A percentile compares a stretch with the other conserved stretches of the same genome.
phyloP scores from a whole-genome alignment of 257 asterid species.

The Nemophila menziesii region DNA sequence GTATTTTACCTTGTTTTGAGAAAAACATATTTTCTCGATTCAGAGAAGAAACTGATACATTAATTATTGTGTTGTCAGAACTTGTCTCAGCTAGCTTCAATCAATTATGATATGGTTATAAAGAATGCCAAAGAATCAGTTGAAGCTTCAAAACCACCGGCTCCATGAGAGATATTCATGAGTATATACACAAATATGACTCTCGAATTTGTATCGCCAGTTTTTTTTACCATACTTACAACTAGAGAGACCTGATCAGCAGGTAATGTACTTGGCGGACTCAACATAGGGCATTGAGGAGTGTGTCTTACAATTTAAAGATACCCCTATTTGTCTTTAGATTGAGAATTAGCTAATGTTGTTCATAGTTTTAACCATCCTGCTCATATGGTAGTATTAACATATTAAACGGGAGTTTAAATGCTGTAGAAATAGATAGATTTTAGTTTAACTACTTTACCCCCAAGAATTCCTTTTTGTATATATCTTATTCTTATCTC shows the following conservation, averaged over 20 bases:
- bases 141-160: constrained; percentile 23
- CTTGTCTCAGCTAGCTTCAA: constrained; percentile 77
- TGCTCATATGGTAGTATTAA: background rate
- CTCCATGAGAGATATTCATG: constrained; percentile 10
- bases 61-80: constrained; percentile 33
- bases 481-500: background rate
- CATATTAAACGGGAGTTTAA: background rate
- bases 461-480: background rate
- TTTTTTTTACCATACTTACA: background rate
- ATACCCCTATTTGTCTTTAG: background rate
- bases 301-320: background rate
- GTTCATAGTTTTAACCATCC: background rate
- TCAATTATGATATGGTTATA: constrained; percentile 64
- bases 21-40: background rate
- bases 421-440: background rate
- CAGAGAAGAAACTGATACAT: background rate
- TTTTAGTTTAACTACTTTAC: background rate
- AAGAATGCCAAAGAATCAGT: constrained; percentile 47
- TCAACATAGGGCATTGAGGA: background rate
- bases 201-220: constrained; percentile 3
- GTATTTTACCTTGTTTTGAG: background rate
- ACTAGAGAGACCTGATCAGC: background rate
- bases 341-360: constrained; percentile 5
- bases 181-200: background rate
- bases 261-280: background rate